Evolutionary conservation across 768 basidiomycete genomes (phyloP).

Genomic region (Macrolepiota albuminosa): DNA sequence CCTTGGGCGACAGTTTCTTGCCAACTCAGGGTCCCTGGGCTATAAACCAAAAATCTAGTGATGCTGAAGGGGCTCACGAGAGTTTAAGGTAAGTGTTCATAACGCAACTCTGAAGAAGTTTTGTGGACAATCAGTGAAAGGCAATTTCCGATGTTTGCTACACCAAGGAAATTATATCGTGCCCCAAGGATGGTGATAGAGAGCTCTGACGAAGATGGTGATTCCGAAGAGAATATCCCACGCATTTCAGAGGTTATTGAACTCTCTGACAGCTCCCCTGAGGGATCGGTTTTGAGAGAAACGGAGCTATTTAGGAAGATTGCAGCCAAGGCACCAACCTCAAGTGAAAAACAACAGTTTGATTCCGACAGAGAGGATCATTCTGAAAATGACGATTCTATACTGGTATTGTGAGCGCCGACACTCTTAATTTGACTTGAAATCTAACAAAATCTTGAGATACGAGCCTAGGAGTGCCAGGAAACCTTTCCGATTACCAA

Average conservation of each 20-base stretch:
- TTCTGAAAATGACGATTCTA: conserved; percentile 27
- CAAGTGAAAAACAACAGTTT: background rate
- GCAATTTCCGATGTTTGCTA: background rate
- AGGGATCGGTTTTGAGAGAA: conserved; percentile 5
- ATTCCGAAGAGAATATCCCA: conserved; percentile 19
- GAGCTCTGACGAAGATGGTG: conserved; percentile 27
- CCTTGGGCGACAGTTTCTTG: background rate
- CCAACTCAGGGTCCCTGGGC: background rate
- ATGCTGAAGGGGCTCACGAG: background rate
- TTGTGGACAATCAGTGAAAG: background rate
- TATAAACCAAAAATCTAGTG: background rate
- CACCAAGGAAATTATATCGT: conserved; percentile 10
- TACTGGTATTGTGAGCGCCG: conserved; percentile 32
- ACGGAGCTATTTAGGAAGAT: conserved; percentile 7
- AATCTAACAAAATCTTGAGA: conserved; percentile 15
- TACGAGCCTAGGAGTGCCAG: conserved; percentile 47
- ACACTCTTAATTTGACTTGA: background rate
- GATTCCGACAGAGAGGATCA: conserved; percentile 28
- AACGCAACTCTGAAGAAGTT: too few species aligned
- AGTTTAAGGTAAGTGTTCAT: background rate
- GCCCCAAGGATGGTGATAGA: conserved; percentile 27
- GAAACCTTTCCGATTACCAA: conserved; percentile 34
- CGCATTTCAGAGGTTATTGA: conserved; percentile 20
- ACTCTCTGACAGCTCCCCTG: conserved; percentile 22
- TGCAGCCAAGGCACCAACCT: background rate